These are phyloP conservation scores for Yarrowia alimentaria DNA, from an alignment of 805 yeast genomes.

Conservation along the genomic window DNA sequence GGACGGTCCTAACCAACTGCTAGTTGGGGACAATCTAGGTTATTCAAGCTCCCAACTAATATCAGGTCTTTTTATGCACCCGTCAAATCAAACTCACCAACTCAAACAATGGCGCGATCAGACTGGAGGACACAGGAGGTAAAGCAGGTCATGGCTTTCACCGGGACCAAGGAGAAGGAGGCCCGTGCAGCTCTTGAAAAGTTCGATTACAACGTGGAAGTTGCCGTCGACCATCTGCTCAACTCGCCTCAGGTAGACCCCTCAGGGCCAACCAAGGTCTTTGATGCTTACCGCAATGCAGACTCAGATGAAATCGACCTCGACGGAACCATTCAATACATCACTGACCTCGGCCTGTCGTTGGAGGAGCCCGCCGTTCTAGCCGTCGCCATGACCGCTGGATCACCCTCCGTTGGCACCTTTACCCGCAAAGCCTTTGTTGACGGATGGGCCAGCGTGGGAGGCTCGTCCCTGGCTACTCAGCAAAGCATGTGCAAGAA, in stretches of 20 bases:
- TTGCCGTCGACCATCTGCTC: constrained; percentile 33
- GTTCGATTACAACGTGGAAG: constrained; percentile 37
- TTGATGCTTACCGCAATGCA: constrained; percentile 33
- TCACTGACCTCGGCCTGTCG: constrained; percentile 63
- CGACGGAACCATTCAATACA: constrained; percentile 71
- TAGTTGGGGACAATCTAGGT: too few species aligned
- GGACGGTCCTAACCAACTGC: too few species aligned
- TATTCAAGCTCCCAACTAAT: too few species aligned
- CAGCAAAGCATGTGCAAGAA: constrained; percentile 5
- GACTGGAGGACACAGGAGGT: constrained; percentile 30
- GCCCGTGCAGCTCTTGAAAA: constrained; percentile 32
- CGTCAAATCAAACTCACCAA: not conserved
- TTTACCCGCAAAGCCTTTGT: constrained; percentile 54
- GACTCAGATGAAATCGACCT: constrained; percentile 54
- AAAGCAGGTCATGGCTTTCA: constrained; percentile 29
- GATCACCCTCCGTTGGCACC: constrained; percentile 64
- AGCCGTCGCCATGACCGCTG: constrained; percentile 65
- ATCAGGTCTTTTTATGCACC: too few species aligned
- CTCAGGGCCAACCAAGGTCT: constrained; percentile 30
- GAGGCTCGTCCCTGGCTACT: constrained; percentile 2
- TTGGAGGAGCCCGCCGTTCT: constrained; percentile 75
- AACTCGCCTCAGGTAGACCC: constrained; percentile 15
- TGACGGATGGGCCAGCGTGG: constrained; percentile 52
- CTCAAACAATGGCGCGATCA: constrained; percentile 12
- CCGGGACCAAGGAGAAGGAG: constrained; percentile 30